Evolutionary conservation across 768 basidiomycete species (phyloP).

Genomic region (Solioccasus polychromus): DNA sequence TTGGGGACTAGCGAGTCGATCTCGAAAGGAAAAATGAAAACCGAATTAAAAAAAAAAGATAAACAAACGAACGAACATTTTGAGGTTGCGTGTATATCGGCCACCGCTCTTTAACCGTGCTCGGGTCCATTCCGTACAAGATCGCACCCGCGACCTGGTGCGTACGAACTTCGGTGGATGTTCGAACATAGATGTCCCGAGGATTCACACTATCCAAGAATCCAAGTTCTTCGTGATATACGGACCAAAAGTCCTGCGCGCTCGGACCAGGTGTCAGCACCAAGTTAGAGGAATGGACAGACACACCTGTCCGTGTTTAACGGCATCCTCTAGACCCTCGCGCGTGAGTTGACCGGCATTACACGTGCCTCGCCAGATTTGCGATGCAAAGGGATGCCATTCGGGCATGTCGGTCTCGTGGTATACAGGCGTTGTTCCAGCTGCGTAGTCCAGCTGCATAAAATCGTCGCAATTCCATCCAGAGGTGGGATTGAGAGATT

Average conservation of each 20-base stretch:
- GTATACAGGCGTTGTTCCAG: slow-evolving; percentile 35
- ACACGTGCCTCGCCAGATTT: slow-evolving; percentile 49
- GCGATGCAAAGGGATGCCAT: slow-evolving; percentile 42
- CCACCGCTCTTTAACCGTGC: slow-evolving; percentile 31
- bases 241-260: slow-evolving; percentile 45
- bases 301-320: slow-evolving; percentile 39
- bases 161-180: slow-evolving; percentile 45
- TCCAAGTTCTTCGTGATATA: slow-evolving; percentile 37
- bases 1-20: slow-evolving; percentile 47
- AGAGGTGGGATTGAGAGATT: slow-evolving; percentile 33
- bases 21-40: slow-evolving; percentile 18
- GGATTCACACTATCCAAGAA: slow-evolving; percentile 36
- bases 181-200: slow-evolving; percentile 41
- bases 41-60: neutral
- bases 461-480: slow-evolving; percentile 43
- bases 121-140: slow-evolving; percentile 44
- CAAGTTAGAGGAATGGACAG: neutral
- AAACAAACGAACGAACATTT: slow-evolving; percentile 30
- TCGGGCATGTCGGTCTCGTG: slow-evolving; percentile 39
- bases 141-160: slow-evolving; percentile 46
- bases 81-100: slow-evolving; percentile 42
- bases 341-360: slow-evolving; percentile 46
- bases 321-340: slow-evolving; percentile 42
- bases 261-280: neutral
- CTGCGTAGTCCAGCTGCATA: slow-evolving; percentile 38